Evolutionary conservation across 805 yeast genomes (phyloP).

Genomic region (Saturnispora ahearnii): DNA sequence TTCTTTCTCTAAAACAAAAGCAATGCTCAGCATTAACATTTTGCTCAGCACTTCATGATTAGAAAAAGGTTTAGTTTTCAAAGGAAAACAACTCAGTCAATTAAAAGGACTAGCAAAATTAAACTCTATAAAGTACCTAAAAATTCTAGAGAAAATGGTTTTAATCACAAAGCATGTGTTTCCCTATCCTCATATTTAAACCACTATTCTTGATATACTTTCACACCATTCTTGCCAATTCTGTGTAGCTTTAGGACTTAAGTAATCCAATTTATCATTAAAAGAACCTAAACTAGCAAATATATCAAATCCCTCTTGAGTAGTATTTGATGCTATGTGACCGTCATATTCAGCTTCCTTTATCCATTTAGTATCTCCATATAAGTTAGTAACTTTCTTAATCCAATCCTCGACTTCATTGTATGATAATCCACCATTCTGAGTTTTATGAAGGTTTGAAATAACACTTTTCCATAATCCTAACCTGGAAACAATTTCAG

Average conservation of each 20-base stretch:
- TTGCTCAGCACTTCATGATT: neutral
- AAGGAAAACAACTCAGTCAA: too few species aligned
- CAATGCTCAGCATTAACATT: neutral
- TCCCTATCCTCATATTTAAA: neutral
- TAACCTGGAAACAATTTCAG: constrained; percentile 34
- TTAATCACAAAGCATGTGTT: neutral
- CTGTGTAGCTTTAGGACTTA: neutral
- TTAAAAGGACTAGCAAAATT: too few species aligned
- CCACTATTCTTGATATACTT: neutral
- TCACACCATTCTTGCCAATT: constrained; percentile 5
- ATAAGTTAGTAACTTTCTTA: constrained; percentile 42
- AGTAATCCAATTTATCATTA: constrained; percentile 2
- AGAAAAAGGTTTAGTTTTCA: too few species aligned
- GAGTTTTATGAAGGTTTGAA: constrained; percentile 42
- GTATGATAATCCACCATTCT: constrained; percentile 43
- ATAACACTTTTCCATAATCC: constrained; percentile 42
- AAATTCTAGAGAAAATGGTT: too few species aligned
- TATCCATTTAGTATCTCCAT: constrained; percentile 56
- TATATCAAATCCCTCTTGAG: constrained; percentile 5
- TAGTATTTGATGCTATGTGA: constrained; percentile 7
- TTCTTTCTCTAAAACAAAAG: neutral
- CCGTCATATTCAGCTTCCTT: constrained; percentile 31
- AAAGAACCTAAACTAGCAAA: constrained; percentile 9
- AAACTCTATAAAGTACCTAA: neutral
- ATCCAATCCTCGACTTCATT: constrained; percentile 46